Evolutionary conservation across 2,329 filamentous ascomycete species (phyloP), one percentile per base, ranked within the genome.

Genomic region (Colletotrichum nymphaeae): DNA sequence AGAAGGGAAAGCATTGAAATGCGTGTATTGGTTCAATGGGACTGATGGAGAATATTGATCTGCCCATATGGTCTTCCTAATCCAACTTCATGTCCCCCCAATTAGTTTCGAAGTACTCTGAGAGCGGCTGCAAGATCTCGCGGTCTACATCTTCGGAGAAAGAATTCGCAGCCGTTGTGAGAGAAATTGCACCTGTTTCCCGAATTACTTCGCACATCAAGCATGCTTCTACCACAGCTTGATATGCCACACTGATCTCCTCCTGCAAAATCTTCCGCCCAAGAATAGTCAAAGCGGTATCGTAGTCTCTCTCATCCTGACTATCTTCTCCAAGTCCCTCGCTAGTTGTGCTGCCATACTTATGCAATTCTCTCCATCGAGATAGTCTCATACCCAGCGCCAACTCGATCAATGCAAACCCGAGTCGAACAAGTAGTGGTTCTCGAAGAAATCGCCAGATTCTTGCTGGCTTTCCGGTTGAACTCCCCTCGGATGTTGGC

Each of bases 1-100:
- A 35, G 28, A 28, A 58, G 66, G 5, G 66, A 69, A 26, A 69
- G 66, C 46, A 69, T 69, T 35, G 66, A 69, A 26, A 69, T 69
- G 57, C n/a, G 66, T 16, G 16, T 69, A 5, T 28, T 69, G 19
- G 66, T 69, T 30, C 19, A 42, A 22, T 69, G 66, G 66, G 24
- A 52, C 12, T 62, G 37, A 62, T 1, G 7, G 16, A n/a, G 30
- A 55, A 22, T 6, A 9, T 26, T 49, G 16, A 14, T 28, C 9
- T 60, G 28, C 0, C 11, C 26, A 59, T 4, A 8, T 1, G 6
- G 16, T 60, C 12, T 14, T 60, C 3, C 32, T 35, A 46, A 46
- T 46, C 42, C 19, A 7, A 28, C 42, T 19, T 53, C 42, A 28
- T 28, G 12, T 52, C 35, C 4, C 42, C 66, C 66, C 66, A 69